Evolutionary conservation across 1,139 yeast genomes (phyloP).

Genomic region (Eremothecium cymbalariae): DNA sequence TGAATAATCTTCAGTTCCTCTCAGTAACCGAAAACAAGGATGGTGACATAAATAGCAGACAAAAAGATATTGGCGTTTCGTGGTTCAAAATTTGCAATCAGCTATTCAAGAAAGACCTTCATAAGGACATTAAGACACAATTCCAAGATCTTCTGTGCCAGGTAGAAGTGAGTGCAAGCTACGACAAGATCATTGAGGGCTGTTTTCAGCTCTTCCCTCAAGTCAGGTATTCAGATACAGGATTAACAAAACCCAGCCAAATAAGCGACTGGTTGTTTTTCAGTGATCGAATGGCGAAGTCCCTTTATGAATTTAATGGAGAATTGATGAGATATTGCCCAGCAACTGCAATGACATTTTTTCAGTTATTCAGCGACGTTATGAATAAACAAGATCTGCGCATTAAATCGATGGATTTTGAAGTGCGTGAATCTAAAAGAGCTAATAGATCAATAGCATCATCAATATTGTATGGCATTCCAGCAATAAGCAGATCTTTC

Average conservation of each 20-base stretch:
- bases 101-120: constrained; percentile 46
- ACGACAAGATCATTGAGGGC: constrained; percentile 63
- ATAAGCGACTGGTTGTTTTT: constrained; percentile 75
- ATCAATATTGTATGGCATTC: constrained; percentile 10
- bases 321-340: constrained; percentile 51
- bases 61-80: constrained; percentile 46
- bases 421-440: constrained; percentile 20
- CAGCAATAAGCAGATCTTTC: constrained; percentile 17
- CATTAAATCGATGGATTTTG: constrained; percentile 20
- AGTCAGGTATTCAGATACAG: constrained; percentile 55
- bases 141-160: constrained; percentile 41
- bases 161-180: constrained; percentile 40
- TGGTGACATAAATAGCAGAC: constrained; percentile 23
- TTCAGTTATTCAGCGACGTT: constrained; percentile 54
- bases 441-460: constrained; percentile 8
- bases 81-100: constrained; percentile 56
- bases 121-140: constrained; percentile 38
- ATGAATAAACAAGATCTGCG: constrained; percentile 34
- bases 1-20: constrained; percentile 71
- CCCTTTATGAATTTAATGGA: constrained; percentile 40
- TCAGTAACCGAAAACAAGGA: constrained; percentile 24
- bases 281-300: constrained; percentile 45
- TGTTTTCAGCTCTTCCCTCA: constrained; percentile 59
- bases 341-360: constrained; percentile 54
- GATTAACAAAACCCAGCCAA: constrained; percentile 52